Evolutionary conservation across 2,329 filamentous ascomycete genomes (phyloP).

Genomic region (Diaporthe destruens): DNA sequence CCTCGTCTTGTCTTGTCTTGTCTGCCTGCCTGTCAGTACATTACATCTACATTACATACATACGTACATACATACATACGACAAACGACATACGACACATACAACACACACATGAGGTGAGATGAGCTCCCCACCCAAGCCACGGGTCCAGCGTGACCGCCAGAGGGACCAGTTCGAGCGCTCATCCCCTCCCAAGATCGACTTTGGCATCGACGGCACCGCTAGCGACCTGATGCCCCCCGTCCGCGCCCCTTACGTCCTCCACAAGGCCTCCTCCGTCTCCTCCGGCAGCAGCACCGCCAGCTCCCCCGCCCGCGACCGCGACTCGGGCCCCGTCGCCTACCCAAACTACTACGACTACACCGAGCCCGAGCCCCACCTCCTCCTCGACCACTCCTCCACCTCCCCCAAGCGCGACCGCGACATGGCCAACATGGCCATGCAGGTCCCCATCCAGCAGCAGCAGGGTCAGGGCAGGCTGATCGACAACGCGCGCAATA

Average conservation of each 20-base stretch:
- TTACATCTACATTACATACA: not conserved
- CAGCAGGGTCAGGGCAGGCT: slow-evolving; percentile 34
- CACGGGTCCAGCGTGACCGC: slow-evolving; percentile 40
- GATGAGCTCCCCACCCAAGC: slow-evolving; percentile 39
- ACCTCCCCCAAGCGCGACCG: no score
- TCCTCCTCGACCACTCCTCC: not conserved
- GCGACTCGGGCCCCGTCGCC: slow-evolving; percentile 1
- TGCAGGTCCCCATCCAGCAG: slow-evolving; percentile 41
- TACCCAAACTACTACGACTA: slow-evolving; percentile 41
- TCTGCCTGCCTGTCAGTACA: not conserved
- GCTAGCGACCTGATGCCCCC: slow-evolving; percentile 26
- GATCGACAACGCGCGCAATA: slow-evolving; percentile 14
- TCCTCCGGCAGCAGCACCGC: slow-evolving; percentile 27
- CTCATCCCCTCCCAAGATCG: slow-evolving; percentile 34
- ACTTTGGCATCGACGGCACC: slow-evolving; percentile 29
- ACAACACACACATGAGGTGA: slow-evolving; percentile 21
- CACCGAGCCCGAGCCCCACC: slow-evolving; percentile 30
- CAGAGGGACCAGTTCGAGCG: slow-evolving; percentile 37
- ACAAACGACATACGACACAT: not conserved
- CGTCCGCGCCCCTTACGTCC: slow-evolving; percentile 11
- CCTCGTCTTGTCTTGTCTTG: not conserved
- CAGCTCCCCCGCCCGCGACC: slow-evolving; percentile 8
- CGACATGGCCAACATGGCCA: slow-evolving; percentile 40
- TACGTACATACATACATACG: not conserved
- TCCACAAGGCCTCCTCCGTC: slow-evolving; percentile 24